These are phyloP conservation scores for Gynandropsis gynandra DNA, from an alignment of 345 rosid species.

Conservation along the genomic window DNA sequence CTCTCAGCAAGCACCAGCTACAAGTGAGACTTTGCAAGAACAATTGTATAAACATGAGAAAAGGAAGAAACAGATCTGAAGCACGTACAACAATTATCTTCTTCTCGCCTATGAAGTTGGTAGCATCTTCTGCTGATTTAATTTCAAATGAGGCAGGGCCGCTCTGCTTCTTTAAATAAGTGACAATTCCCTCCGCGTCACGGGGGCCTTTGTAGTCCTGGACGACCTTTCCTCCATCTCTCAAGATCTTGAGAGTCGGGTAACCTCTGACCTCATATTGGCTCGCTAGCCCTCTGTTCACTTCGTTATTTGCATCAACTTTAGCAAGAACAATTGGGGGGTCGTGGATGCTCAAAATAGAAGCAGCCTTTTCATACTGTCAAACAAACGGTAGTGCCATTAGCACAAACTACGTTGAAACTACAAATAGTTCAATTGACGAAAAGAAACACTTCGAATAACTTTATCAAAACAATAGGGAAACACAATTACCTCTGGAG, in stretches of 20 bases:
- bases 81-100: slow-evolving; percentile 57
- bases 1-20: too few species aligned
- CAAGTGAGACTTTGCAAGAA: too few species aligned
- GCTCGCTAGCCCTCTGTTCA: slow-evolving; percentile 55
- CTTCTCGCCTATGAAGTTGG: slow-evolving; percentile 48
- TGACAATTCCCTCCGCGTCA: slow-evolving; percentile 81
- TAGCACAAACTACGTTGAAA: not conserved
- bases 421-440: not conserved
- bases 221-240: slow-evolving; percentile 68
- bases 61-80: slow-evolving; percentile 7
- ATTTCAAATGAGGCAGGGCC: slow-evolving; percentile 90
- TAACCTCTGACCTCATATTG: slow-evolving; percentile 62
- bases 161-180: slow-evolving; percentile 77
- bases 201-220: slow-evolving; percentile 95
- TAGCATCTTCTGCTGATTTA: slow-evolving; percentile 60
- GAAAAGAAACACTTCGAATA: not conserved
- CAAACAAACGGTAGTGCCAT: slow-evolving; percentile 5
- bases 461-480: not conserved
- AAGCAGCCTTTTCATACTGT: slow-evolving; percentile 93
- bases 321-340: slow-evolving; percentile 73
- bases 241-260: slow-evolving; percentile 81
- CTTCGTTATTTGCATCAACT: slow-evolving; percentile 82
- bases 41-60: not conserved
- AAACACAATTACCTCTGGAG: slow-evolving; percentile 65
- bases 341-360: slow-evolving; percentile 58